Percentiles rank a stretch among this genome's conserved stretches.
Evolutionary conservation across 768 basidiomycete species (phyloP).

Genomic region (Lactarius sanguifluus): DNA sequence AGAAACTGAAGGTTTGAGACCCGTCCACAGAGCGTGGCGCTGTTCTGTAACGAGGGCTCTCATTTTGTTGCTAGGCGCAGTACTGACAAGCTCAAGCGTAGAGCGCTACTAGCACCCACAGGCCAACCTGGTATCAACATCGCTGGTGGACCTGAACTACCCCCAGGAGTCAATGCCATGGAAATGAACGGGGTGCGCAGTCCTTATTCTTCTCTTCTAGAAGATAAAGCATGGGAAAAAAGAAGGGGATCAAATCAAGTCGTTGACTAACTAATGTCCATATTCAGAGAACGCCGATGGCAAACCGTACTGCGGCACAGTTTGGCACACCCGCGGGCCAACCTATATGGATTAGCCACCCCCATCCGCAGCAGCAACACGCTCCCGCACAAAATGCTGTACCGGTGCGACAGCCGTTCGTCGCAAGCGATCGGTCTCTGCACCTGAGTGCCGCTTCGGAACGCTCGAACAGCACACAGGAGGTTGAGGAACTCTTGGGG

Average conservation of each 20-base stretch:
- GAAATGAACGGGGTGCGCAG: conserved; percentile 17
- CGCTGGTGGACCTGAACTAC: conserved; percentile 13
- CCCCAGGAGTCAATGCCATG: conserved; percentile 3
- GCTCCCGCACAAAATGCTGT: conserved; percentile 1
- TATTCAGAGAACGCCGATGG: conserved; percentile 21
- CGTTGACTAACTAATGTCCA: neutral
- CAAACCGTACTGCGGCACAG: conserved; percentile 9
- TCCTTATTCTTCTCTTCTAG: neutral
- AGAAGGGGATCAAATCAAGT: neutral
- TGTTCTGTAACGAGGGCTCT: neutral
- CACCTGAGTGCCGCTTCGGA: conserved; percentile 34
- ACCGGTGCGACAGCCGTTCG: conserved; percentile 38
- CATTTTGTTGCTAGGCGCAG: conserved; percentile 48
- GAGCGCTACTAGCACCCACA: conserved; percentile 54
- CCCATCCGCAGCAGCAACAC: conserved; percentile 9
- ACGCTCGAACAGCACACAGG: conserved; percentile 59
- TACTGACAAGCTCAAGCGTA: conserved; percentile 84
- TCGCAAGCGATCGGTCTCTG: conserved; percentile 49
- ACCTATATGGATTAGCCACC: conserved; percentile 13
- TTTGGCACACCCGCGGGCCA: conserved; percentile 11
- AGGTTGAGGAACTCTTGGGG: conserved; percentile 67
- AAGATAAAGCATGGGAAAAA: neutral
- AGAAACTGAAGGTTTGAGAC: conserved; percentile 68
- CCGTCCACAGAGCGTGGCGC: neutral
- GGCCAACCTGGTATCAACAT: conserved; percentile 22